A percentile compares a stretch with the other conserved stretches of the same genome.
Conservation (phyloP, 257 asterid species). For the Anisodus acutangulus region DNA sequence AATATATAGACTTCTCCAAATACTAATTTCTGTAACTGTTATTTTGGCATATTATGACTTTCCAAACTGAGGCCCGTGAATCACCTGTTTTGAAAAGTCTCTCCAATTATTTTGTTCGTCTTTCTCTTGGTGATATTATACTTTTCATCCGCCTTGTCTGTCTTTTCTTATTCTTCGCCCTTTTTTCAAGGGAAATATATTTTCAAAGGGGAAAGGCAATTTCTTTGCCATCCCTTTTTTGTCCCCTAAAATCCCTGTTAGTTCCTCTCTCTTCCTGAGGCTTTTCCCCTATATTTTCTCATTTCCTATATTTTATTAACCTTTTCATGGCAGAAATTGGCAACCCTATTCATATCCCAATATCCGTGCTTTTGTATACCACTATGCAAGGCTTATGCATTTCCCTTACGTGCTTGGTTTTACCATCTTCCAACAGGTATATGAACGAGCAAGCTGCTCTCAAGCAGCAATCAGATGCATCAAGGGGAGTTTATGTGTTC, state of each 20-base stretch:
- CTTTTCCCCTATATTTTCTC: background rate
- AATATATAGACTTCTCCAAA: background rate
- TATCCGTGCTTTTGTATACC: background rate
- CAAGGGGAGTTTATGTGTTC: conserved; percentile 82
- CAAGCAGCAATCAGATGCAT: conserved; percentile 44
- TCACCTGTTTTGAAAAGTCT: background rate
- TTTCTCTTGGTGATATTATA: background rate
- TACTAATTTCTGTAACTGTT: background rate
- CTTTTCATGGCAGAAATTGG: background rate
- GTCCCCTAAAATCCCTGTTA: background rate
- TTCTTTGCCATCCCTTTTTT: background rate
- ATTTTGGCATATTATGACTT: background rate
- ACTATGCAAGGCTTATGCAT: background rate
- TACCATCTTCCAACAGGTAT: conserved; percentile 34
- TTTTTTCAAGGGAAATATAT: background rate
- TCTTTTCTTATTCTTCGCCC: background rate
- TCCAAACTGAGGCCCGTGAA: background rate
- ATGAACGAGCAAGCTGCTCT: conserved; percentile 50
- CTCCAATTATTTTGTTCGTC: background rate
- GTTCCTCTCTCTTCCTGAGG: background rate
- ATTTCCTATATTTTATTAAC: background rate
- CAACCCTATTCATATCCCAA: background rate
- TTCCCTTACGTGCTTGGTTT: conserved; percentile 4
- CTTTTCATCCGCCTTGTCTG: background rate
- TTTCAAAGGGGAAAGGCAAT: background rate